Evolutionary conservation across 345 rosid species (phyloP), one percentile per base, ranked within the genome.

Genomic region (Salix udensis): DNA sequence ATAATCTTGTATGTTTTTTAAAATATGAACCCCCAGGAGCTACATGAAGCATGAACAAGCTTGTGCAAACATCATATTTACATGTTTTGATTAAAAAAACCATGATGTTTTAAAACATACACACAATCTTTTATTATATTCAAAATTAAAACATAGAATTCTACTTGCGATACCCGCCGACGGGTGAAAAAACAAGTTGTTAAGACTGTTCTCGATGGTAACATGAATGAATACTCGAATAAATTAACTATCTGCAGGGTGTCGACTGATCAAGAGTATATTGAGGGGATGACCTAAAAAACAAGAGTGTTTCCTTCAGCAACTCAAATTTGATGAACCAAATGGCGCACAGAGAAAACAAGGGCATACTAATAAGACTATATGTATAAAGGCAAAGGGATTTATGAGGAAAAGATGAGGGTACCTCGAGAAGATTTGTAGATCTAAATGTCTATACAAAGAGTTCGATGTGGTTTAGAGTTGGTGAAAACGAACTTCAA

Each of bases 381-480:
- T 31, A 31, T 31, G 34, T 31, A 31, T 31, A 31, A 31, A 31
- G 34, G 34, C 34, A 31, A 31, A 31, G 34, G 62, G 28, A 58
- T 58, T 55, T n/a, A 23, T 1, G 64, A 58, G 28, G 68, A 65
- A 65, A 26, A 65, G 39, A 61, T 30, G 19, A 15, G 21, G 15
- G 50, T 39, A 67, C 52, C 71, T 61, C 0, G 21, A 19, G n/a
- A 34, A 42, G 14, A 48, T n/a, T 19, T 61, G 39, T 21, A 30
- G 28, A 36, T 48, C 53, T 15, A 44, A 46, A 64, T 7, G 42
- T 71, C 60, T 77, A 52, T 67, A 82, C 74, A 65, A 3, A 65
- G 37, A 9, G 60, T 37, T 21, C 3, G 34, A 2, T 36, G 71
- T 65, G 71, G 67, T 31, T 36, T 55, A 77, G 30, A 39, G 6